Evolutionary conservation across 75 land plant species (phyloP).

Genomic region (Selaginella moellendorffii): DNA sequence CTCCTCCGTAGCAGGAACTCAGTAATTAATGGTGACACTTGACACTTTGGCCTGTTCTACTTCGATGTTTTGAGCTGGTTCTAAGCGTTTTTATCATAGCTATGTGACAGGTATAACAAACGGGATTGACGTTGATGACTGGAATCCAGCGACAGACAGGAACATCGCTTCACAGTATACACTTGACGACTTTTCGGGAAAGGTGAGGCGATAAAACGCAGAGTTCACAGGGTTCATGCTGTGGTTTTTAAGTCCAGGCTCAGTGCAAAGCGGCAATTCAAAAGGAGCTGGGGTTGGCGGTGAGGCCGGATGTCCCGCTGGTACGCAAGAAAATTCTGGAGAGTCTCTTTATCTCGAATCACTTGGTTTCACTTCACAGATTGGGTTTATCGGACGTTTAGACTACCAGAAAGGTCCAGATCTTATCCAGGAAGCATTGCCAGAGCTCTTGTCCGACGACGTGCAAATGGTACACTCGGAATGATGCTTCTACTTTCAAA

Average conservation of each 20-base stretch:
- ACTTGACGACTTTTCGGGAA: conserved; percentile 61
- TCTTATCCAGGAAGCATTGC: conserved; percentile 41
- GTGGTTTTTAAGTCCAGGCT: conserved; percentile 28
- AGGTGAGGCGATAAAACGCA: conserved; percentile 31
- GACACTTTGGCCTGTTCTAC: too few species aligned
- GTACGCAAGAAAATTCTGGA: too few species aligned
- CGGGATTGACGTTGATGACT: conserved; percentile 71
- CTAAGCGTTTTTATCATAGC: neutral
- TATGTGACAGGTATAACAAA: conserved; percentile 53
- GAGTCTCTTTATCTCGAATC: too few species aligned
- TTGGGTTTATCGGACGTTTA: conserved; percentile 89
- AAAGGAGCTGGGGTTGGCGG: conserved; percentile 62
- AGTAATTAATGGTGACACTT: neutral
- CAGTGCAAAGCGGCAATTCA: conserved; percentile 78
- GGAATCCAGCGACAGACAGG: conserved; percentile 71
- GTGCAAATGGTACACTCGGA: conserved; percentile 64
- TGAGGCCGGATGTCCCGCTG: conserved; percentile 59
- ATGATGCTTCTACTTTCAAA: too few species aligned
- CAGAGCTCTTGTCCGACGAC: conserved; percentile 68
- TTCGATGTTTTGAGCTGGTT: too few species aligned
- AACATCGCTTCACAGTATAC: conserved; percentile 48
- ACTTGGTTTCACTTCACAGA: too few species aligned
- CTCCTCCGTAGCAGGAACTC: neutral
- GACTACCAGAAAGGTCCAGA: conserved; percentile 94
- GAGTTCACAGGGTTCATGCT: too few species aligned